A percentile compares a stretch with the other conserved stretches of the same genome.
These are phyloP conservation scores for Bipolaris cookei DNA, from an alignment of 2,329 filamentous ascomycete species.

Conservation along the genomic window DNA sequence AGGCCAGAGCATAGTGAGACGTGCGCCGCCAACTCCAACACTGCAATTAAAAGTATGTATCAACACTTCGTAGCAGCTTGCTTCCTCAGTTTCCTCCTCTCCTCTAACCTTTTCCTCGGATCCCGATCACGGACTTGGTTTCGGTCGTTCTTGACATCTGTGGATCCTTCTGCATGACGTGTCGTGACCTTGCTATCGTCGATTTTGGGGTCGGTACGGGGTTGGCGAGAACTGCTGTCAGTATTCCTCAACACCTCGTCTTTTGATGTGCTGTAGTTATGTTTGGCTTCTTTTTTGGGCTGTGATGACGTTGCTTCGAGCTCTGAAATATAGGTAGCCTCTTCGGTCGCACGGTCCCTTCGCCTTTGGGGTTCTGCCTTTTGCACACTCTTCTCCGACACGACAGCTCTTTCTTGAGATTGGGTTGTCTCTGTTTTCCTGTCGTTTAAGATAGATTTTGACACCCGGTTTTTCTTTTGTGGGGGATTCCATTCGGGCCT, in stretches of 20 bases:
- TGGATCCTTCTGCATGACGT: constrained; percentile 35
- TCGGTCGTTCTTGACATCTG: constrained; percentile 28
- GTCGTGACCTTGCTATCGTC: constrained; percentile 31
- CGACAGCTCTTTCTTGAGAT: constrained; percentile 6
- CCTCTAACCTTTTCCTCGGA: constrained; percentile 35
- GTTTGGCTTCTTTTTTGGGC: constrained; percentile 3
- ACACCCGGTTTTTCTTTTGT: constrained; percentile 24
- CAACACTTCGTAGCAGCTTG: constrained; percentile 12
- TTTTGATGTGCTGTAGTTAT: not conserved
- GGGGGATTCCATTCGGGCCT: constrained; percentile 33
- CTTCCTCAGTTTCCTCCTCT: constrained; percentile 38
- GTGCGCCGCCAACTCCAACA: not conserved
- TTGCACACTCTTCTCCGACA: constrained; percentile 6
- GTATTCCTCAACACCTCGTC: not conserved
- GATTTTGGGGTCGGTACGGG: constrained; percentile 26
- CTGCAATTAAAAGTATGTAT: not conserved
- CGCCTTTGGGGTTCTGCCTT: constrained; percentile 5
- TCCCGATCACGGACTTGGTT: constrained; percentile 37
- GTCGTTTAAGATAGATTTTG: constrained; percentile 26
- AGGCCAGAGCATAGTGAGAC: not conserved
- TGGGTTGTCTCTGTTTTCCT: constrained; percentile 12
- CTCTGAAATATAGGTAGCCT: constrained; percentile 8
- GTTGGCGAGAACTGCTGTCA: constrained; percentile 3
- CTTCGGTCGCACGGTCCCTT: not conserved
- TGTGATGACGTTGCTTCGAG: constrained; percentile 9